Percentiles rank a stretch among this genome's conserved stretches.
Evolutionary conservation across 441 rosid species (phyloP).

Genomic region (Gossypium schwendimanii): DNA sequence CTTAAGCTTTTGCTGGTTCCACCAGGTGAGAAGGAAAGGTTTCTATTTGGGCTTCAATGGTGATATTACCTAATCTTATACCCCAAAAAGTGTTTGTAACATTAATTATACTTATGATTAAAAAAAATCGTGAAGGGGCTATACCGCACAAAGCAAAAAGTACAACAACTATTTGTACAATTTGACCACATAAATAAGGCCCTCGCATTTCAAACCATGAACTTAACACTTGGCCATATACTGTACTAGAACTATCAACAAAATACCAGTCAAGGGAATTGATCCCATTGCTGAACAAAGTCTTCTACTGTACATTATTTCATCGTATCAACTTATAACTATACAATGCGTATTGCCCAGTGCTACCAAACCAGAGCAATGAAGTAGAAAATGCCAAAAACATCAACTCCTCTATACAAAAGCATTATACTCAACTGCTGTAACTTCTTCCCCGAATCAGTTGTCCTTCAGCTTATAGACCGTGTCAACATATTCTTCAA

Average conservation of each 20-base stretch:
- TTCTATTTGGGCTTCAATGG: too few relatives aligned
- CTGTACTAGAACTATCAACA: neutral
- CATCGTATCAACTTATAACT: slow-evolving; percentile 1
- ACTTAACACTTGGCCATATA: too few relatives aligned
- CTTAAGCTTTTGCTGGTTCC: too few relatives aligned
- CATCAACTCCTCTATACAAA: slow-evolving; percentile 23
- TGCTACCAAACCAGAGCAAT: neutral
- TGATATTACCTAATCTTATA: too few relatives aligned
- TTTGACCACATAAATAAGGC: too few relatives aligned
- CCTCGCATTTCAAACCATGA: too few relatives aligned
- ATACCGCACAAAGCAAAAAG: too few relatives aligned
- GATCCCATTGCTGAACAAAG: neutral
- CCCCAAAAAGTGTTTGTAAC: too few relatives aligned
- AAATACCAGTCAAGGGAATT: neutral
- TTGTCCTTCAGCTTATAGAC: slow-evolving; percentile 59
- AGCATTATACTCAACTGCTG: neutral
- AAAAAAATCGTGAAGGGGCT: too few relatives aligned
- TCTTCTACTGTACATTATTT: slow-evolving; percentile 19
- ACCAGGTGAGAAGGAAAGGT: too few relatives aligned
- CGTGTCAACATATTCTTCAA: slow-evolving; percentile 54
- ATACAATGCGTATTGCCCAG: slow-evolving; percentile 7
- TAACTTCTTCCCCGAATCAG: slow-evolving; percentile 10
- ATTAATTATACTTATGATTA: too few relatives aligned
- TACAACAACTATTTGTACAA: too few relatives aligned
- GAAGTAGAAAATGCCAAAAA: neutral